Base-by-base conservation (phyloP, 2,329 filamentous ascomycete species). In the Sporothrix euskadiensis region DNA sequence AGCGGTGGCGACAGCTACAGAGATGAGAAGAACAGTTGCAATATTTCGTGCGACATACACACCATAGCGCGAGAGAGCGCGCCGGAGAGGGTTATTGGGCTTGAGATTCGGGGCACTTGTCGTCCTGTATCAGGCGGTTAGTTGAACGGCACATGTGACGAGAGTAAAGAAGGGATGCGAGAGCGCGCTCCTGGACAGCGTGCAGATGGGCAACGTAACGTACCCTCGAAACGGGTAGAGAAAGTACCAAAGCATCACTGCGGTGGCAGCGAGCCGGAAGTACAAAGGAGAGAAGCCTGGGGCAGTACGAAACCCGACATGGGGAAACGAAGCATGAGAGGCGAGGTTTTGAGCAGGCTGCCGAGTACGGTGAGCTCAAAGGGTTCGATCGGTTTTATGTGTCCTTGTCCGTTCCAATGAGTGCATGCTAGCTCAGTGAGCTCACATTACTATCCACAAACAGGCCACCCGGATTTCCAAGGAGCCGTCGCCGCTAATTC, bases 191-290 rank as follows among this genome's bases (percentile, higher is more conserved):
- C 19, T 41, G 10, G 9, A 32, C 32, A n/a, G 57, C 30, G 19
- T 86, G 77, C 93, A 85, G 79, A 91, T 91, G 83, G 91, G 93
- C 76, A 93, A 84, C 71, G 93, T 82, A 10, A 87, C 90, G 81
- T 83, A 92, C 91, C 92, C 91, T 87, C 92, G 87, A 77, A 94
- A 85, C 79, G 91, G 91, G 83, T 92, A 94, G 77, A 94, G 84
- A 70, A 94, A 83, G 84, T 92, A 93, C 91, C 91, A 93, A 83
- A 93, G 91, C 91, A 93, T 89, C 78, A 78, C 75, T 65, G 65
- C 41, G 47, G 44, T 41, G 69, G 70, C 59, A 69, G 32, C 54
- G 49, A 66, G 47, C 49, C 59, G 22, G n/a, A 26, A 30, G 32
- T 6, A 49, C 39, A 32, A 26, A 47, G 19, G 57, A 16, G 63